These are phyloP conservation scores for Babesia ovis DNA, from an alignment of 169 alveolate genomes.

Conservation along the genomic window DNA sequence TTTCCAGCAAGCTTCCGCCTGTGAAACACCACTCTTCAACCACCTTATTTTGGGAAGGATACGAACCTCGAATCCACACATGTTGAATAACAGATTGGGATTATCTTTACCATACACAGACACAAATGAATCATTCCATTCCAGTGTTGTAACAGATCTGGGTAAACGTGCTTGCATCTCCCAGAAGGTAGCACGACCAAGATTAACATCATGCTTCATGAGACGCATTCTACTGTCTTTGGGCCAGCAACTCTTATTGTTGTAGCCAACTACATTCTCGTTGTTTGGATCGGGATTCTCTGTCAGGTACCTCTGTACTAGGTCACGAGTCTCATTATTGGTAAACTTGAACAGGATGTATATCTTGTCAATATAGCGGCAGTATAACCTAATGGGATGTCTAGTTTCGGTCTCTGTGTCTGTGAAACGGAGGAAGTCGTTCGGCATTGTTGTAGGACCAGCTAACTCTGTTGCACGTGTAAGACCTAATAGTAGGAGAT, in stretches of 20 bases:
- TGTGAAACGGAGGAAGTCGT: conserved; percentile 91
- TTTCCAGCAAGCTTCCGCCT: conserved; percentile 97
- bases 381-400: conserved; percentile 97
- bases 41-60: conserved; percentile 87
- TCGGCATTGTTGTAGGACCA: conserved; percentile 93
- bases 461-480: conserved; percentile 99
- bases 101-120: conserved; percentile 98
- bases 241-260: conserved; percentile 99
- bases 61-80: conserved; percentile 99
- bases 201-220: conserved; percentile 96
- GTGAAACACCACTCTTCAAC: conserved; percentile 41
- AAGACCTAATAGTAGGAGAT: conserved; percentile 94
- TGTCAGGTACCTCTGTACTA: conserved; percentile 96
- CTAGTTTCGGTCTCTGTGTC: conserved; percentile 93
- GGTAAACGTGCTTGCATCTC: conserved; percentile 99
- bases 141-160: conserved; percentile 94
- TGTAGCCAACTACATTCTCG: conserved; percentile 98
- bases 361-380: conserved; percentile 95
- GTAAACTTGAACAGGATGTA: conserved; percentile 92
- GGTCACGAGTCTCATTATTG: conserved; percentile 94
- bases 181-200: conserved; percentile 99
- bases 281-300: conserved; percentile 99
- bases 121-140: conserved; percentile 96
- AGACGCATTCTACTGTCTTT: conserved; percentile 99
- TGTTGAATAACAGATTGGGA: conserved; percentile 96